Conservation (phyloP, 495 filamentous ascomycete genomes). For the Cenococcum geophilum region DNA sequence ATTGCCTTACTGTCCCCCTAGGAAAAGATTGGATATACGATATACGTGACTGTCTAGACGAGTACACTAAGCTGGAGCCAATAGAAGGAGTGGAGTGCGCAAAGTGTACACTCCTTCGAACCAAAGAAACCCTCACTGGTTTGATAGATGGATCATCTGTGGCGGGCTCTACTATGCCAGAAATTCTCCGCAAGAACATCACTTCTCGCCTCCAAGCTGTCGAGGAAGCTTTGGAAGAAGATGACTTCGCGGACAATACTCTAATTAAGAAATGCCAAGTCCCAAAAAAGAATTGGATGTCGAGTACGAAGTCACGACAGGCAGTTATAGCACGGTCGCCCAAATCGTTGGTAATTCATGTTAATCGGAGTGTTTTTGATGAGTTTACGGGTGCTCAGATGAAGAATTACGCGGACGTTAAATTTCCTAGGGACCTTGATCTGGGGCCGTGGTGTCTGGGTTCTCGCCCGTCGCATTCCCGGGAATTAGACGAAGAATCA, state of each 20-base stretch:
- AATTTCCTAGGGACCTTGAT: slow-evolving; percentile 67
- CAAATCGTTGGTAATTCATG: slow-evolving; percentile 69
- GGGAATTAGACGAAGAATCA: slow-evolving; percentile 21
- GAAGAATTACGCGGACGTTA: slow-evolving; percentile 76
- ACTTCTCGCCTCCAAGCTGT: slow-evolving; percentile 55
- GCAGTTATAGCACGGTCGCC: slow-evolving; percentile 77
- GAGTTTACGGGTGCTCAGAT: slow-evolving; percentile 65
- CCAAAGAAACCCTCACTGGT: slow-evolving; percentile 44
- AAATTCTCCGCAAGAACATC: slow-evolving; percentile 29
- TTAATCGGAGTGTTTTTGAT: slow-evolving; percentile 89
- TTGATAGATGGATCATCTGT: slow-evolving; percentile 34
- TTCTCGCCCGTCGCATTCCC: slow-evolving; percentile 5
- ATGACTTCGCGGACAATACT: slow-evolving; percentile 74
- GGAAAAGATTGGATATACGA: slow-evolving; percentile 51
- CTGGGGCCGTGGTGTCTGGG: slow-evolving; percentile 68
- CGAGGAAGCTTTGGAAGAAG: slow-evolving; percentile 62
- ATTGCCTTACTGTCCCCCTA: slow-evolving; percentile 82
- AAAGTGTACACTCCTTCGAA: slow-evolving; percentile 74
- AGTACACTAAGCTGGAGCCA: slow-evolving; percentile 75
- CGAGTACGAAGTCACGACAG: slow-evolving; percentile 80
- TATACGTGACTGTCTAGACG: slow-evolving; percentile 70
- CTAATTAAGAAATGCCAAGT: slow-evolving; percentile 68
- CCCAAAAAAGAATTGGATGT: slow-evolving; percentile 56
- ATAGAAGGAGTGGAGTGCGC: slow-evolving; percentile 86
- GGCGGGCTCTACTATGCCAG: slow-evolving; percentile 25